Conservation (phyloP, 2,329 filamentous ascomycete genomes). For the Aspergillus pseudoviridinutans region DNA sequence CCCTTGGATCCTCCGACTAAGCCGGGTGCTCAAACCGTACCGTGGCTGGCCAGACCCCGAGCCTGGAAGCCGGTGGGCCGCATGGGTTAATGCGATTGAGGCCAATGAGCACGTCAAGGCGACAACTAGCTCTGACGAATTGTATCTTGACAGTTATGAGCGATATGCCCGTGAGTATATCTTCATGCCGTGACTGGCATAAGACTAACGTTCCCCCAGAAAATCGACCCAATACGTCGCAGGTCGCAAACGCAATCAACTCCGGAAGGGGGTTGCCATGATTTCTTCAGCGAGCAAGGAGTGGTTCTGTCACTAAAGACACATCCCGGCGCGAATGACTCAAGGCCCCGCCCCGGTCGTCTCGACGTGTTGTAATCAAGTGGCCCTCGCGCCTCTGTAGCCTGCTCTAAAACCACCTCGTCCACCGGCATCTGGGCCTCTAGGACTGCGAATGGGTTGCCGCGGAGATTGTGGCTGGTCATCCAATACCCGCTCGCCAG, state of each 20-base stretch:
- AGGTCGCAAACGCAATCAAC: constrained; percentile 58
- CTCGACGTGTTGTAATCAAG: constrained; percentile 8
- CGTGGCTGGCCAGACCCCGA: constrained; percentile 63
- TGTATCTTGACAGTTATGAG: constrained; percentile 66
- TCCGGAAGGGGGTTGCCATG: constrained; percentile 51
- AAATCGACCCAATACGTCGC: constrained; percentile 57
- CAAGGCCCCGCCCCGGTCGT: not conserved
- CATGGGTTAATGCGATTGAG: constrained; percentile 69
- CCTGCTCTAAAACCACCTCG: constrained; percentile 75
- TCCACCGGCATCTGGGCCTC: constrained; percentile 72
- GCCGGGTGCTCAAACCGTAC: constrained; percentile 62
- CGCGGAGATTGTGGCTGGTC: constrained; percentile 35
- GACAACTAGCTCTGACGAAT: constrained; percentile 63
- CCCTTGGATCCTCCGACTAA: constrained; percentile 67
- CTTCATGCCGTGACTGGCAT: not conserved
- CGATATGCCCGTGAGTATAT: constrained; percentile 52
- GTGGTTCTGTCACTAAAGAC: not conserved
- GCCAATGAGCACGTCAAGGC: constrained; percentile 57
- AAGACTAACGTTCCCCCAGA: constrained; percentile 35
- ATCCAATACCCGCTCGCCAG: constrained; percentile 37
- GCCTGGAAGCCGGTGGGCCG: constrained; percentile 60
- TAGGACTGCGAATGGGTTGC: constrained; percentile 68
- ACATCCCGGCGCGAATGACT: not conserved
- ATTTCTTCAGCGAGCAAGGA: not conserved
- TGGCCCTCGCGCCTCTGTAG: constrained; percentile 54